Percentiles rank a stretch among this genome's conserved stretches.
Conservation (phyloP, 257 asterid genomes). For the Capsicum rhomboideum region DNA sequence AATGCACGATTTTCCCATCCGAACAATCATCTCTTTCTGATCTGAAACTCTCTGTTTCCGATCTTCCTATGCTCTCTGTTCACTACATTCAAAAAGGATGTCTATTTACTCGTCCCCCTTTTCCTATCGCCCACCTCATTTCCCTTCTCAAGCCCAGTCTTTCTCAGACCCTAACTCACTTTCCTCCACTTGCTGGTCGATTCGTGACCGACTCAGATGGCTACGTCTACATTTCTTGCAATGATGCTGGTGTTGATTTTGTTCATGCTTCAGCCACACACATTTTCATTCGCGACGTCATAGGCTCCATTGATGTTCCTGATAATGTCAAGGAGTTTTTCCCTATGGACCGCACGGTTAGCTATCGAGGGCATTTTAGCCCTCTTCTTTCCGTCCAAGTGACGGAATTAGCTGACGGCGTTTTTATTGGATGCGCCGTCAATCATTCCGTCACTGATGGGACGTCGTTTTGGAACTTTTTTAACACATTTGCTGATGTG, state of each 20-base stretch:
- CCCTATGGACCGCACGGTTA: conserved; percentile 36
- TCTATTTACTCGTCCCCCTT: conserved; percentile 29
- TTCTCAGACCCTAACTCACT: conserved; percentile 35
- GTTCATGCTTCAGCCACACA: conserved; percentile 30
- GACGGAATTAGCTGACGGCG: conserved; percentile 63
- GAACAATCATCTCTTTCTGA: conserved; percentile 22
- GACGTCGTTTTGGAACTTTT: conserved; percentile 62
- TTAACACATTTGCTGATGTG: conserved; percentile 52
- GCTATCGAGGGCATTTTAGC: conserved; percentile 42
- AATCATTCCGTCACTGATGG: conserved; percentile 67
- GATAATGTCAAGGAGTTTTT: conserved; percentile 33
- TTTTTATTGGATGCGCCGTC: conserved; percentile 56
- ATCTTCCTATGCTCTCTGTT: conserved; percentile 74
- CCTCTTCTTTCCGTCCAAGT: conserved; percentile 56
- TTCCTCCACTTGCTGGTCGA: conserved; percentile 75
- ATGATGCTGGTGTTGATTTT: conserved; percentile 53
- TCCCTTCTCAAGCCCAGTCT: conserved; percentile 22
- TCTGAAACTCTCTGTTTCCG: conserved; percentile 59
- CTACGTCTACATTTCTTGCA: conserved; percentile 44
- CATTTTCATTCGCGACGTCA: conserved; percentile 27
- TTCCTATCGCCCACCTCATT: conserved; percentile 27
- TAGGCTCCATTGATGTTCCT: conserved; percentile 26
- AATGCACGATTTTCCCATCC: conserved; percentile 33
- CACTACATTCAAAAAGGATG: conserved; percentile 74
- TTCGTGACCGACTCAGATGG: conserved; percentile 43